A percentile compares a stretch with the other conserved stretches of the same genome.
Conservation (phyloP, 2,329 filamentous ascomycete species). For the Monilinia fructicola region DNA sequence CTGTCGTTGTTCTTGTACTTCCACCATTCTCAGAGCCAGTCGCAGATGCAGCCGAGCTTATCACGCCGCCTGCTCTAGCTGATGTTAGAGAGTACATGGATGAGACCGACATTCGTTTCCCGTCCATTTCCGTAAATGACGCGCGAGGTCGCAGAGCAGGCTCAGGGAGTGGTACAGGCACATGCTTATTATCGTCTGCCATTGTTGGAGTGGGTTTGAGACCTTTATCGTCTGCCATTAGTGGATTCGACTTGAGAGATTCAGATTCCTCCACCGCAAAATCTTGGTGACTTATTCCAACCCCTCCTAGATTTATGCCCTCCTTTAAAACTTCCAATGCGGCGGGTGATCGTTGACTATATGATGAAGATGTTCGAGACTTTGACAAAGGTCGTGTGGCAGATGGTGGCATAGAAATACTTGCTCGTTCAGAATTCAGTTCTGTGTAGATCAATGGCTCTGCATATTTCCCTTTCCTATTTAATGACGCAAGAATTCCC, state of each 20-base stretch:
- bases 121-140: conserved; percentile 53
- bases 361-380: conserved; percentile 38
- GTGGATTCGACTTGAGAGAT: conserved; percentile 48
- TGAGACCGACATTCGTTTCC: conserved; percentile 69
- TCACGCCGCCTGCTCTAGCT: conserved; percentile 47
- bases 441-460: conserved; percentile 58
- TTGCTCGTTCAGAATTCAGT: conserved; percentile 58
- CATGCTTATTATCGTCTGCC: conserved; percentile 31
- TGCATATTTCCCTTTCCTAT: conserved; percentile 57
- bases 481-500: conserved; percentile 39
- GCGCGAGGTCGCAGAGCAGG: conserved; percentile 48
- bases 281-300: conserved; percentile 42
- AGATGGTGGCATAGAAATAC: conserved; percentile 63
- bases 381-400: conserved; percentile 46
- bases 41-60: conserved; percentile 53
- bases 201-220: conserved; percentile 46
- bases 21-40: conserved; percentile 52
- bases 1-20: conserved; percentile 32
- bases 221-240: conserved; percentile 36
- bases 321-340: conserved; percentile 42
- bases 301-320: conserved; percentile 30
- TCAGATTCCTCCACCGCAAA: conserved; percentile 51
- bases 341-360: conserved; percentile 44
- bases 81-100: conserved; percentile 71
- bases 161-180: conserved; percentile 47